Conservation (phyloP, 2,329 filamentous ascomycete genomes). For the Paracamarosporium sp. region DNA sequence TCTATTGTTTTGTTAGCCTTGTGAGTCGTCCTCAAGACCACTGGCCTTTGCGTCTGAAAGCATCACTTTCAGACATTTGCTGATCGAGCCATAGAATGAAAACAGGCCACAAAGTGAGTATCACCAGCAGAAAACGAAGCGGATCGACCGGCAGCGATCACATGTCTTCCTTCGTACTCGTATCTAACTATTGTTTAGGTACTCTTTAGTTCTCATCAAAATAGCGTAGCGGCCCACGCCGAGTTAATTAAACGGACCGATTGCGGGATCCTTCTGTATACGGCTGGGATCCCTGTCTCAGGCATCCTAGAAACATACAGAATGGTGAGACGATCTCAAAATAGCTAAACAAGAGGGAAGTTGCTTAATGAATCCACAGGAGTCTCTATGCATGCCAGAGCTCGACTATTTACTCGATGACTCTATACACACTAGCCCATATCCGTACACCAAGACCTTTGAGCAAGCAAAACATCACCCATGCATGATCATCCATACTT, state of each 20-base stretch:
- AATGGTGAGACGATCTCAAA: constrained; percentile 10
- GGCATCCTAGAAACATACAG: constrained; percentile 29
- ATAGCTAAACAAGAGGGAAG: too few relatives aligned
- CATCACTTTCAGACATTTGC: not conserved
- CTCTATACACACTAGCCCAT: constrained; percentile 16
- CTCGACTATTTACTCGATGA: constrained; percentile 30
- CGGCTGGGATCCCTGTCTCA: constrained; percentile 28
- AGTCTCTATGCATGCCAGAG: constrained; percentile 32
- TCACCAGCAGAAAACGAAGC: not conserved
- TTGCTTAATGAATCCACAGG: not conserved
- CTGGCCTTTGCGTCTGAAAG: not conserved
- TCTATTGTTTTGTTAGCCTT: constrained; percentile 47
- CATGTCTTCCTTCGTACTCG: not conserved
- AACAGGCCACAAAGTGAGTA: constrained; percentile 48
- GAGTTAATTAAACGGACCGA: constrained; percentile 32
- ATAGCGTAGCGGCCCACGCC: constrained; percentile 32
- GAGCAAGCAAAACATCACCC: constrained; percentile 41
- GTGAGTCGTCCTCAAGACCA: constrained; percentile 21
- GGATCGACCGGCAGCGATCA: not conserved
- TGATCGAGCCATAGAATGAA: constrained; percentile 40
- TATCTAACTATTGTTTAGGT: constrained; percentile 18
- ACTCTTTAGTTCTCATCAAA: constrained; percentile 34
- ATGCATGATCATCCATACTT: constrained; percentile 45
- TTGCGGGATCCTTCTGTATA: constrained; percentile 34
- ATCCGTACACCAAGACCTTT: constrained; percentile 32